phyloP scores from a whole-genome alignment of 148 eudicot genomes.

The Spergularia marina region DNA sequence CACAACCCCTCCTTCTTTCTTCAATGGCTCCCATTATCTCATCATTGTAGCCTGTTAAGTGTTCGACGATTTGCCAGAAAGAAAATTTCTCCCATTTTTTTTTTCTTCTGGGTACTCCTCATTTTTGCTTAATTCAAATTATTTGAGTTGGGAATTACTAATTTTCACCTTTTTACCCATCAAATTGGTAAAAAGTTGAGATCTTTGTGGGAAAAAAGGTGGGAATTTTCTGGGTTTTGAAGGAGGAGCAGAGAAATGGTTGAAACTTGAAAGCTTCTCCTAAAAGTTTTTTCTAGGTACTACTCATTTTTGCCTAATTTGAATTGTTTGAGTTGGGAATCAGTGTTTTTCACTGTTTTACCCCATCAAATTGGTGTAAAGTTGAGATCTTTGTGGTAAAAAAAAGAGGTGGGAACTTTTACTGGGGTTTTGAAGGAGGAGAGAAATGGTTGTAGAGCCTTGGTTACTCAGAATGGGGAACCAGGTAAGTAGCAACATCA shows the following conservation, averaged over 20 bases:
- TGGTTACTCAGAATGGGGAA: constrained; percentile 75
- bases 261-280: constrained; percentile 11
- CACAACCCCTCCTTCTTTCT: not conserved
- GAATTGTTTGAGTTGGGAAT: not conserved
- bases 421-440: not conserved
- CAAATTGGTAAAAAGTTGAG: constrained; percentile 16
- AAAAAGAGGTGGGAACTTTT: not conserved
- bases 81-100: not conserved
- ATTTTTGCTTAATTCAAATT: not conserved
- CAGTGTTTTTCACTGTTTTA: not conserved
- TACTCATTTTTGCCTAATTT: constrained; percentile 5
- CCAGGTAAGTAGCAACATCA: constrained; percentile 74
- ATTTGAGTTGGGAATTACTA: not conserved
- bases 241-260: constrained; percentile 47
- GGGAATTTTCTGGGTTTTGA: not conserved
- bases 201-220: constrained; percentile 20
- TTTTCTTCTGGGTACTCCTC: constrained; percentile 15
- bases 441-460: constrained; percentile 83
- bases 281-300: constrained; percentile 13
- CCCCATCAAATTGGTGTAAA: constrained; percentile 4
- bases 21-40: not conserved
- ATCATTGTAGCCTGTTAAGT: not conserved
- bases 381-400: constrained; percentile 25
- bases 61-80: constrained; percentile 20
- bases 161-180: not conserved